phyloP scores from a whole-genome alignment of 495 filamentous ascomycete species.

The Hypoxylon lienhwacheense region DNA sequence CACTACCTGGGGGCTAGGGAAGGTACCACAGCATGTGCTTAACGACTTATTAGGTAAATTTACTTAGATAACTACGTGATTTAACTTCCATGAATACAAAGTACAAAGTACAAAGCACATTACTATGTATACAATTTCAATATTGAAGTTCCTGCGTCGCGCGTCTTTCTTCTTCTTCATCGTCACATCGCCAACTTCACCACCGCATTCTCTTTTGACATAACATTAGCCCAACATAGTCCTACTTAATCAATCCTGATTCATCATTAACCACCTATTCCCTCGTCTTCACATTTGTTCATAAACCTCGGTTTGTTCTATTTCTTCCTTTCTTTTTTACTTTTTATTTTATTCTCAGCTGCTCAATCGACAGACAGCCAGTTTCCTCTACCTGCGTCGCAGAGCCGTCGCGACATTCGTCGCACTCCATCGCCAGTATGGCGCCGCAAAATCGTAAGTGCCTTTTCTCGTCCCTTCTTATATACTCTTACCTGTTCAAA shows the following conservation, averaged over 20 bases:
- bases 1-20: too few relatives aligned
- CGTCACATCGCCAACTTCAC: constrained; percentile 3
- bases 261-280: too few relatives aligned
- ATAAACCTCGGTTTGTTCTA: too few relatives aligned
- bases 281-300: too few relatives aligned
- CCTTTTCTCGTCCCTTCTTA: constrained; percentile 5
- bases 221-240: background rate
- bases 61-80: too few relatives aligned
- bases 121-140: background rate
- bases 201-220: background rate
- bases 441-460: constrained; percentile 38
- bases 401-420: background rate
- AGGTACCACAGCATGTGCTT: too few relatives aligned
- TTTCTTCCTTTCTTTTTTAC: too few relatives aligned
- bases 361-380: background rate
- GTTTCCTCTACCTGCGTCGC: background rate
- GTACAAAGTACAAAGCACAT: background rate
- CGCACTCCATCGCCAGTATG: constrained; percentile 22
- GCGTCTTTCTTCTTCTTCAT: constrained; percentile 7
- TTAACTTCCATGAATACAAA: too few relatives aligned
- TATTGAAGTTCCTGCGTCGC: constrained; percentile 5
- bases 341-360: too few relatives aligned
- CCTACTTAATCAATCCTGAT: background rate
- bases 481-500: too few relatives aligned
- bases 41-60: too few relatives aligned